Evolutionary conservation across 768 basidiomycete genomes (phyloP).

Genomic region (Amanita rimosa): DNA sequence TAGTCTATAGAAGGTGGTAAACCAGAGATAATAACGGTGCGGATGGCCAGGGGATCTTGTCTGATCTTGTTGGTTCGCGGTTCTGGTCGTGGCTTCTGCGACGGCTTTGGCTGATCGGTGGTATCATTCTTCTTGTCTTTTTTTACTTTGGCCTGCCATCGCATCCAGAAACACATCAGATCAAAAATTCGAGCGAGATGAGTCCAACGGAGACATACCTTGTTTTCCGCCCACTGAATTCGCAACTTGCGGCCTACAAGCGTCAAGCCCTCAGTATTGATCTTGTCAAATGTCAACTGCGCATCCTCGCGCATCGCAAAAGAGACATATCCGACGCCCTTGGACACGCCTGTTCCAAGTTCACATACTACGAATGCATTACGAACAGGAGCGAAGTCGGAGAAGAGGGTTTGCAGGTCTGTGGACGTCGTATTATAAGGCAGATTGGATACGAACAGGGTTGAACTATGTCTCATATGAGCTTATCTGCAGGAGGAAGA

Average conservation of each 20-base stretch:
- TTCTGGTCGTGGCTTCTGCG: conserved; percentile 18
- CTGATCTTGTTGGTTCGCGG: conserved; percentile 17
- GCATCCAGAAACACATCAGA: not conserved
- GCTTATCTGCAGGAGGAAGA: not conserved
- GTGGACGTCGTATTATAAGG: conserved; percentile 86
- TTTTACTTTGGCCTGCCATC: conserved; percentile 35
- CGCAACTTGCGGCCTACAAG: conserved; percentile 62
- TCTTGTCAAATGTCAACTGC: conserved; percentile 53
- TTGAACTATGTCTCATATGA: conserved; percentile 39
- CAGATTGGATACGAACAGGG: conserved; percentile 88
- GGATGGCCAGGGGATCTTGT: conserved; percentile 72
- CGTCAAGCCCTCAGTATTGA: conserved; percentile 51
- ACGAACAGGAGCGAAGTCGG: conserved; percentile 89
- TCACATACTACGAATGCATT: conserved; percentile 90
- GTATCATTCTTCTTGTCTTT: conserved; percentile 20
- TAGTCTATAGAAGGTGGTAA: conserved; percentile 51
- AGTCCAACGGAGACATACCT: conserved; percentile 31
- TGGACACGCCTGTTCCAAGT: conserved; percentile 61
- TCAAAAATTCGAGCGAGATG: not conserved
- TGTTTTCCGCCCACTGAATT: conserved; percentile 72
- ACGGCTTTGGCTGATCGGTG: conserved; percentile 21
- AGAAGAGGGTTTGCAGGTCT: conserved; percentile 88
- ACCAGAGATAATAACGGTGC: conserved; percentile 73
- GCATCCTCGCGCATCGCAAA: conserved; percentile 90
- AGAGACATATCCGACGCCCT: conserved; percentile 94